A percentile compares a stretch with the other conserved stretches of the same genome.
phyloP scores from a whole-genome alignment of 169 alveolate genomes.

The Miamiensis avidus region DNA sequence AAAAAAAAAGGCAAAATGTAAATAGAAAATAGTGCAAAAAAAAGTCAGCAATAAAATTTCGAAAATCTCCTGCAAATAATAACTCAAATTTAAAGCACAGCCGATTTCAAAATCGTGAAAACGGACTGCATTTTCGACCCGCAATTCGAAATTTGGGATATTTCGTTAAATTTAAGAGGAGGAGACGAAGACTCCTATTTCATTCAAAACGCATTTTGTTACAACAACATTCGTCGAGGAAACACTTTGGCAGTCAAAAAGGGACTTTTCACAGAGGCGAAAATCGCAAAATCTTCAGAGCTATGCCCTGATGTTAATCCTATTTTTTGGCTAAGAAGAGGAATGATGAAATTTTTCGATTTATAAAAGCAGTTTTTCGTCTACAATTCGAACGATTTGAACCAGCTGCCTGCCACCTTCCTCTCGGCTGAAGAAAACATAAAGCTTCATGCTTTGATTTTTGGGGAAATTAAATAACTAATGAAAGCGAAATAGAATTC shows the following conservation, averaged over 20 bases:
- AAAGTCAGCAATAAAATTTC: too few species aligned
- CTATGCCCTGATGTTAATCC: too few species aligned
- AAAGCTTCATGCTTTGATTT: background rate
- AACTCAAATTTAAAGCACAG: background rate
- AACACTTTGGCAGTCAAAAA: background rate
- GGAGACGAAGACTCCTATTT: background rate
- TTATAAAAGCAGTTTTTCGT: slow-evolving; percentile 14
- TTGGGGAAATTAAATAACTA: background rate
- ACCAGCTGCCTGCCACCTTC: background rate
- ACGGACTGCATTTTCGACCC: too few species aligned
- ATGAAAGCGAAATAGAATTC: slow-evolving; percentile 1
- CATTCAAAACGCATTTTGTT: too few species aligned
- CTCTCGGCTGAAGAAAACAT: background rate
- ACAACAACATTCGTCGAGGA: background rate
- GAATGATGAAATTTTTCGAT: slow-evolving; percentile 61
- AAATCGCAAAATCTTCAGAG: too few species aligned
- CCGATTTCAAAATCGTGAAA: background rate
- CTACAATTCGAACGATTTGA: slow-evolving; percentile 15
- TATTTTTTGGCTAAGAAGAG: slow-evolving; percentile 53
- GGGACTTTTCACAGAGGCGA: too few species aligned
- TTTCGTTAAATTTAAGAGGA: background rate
- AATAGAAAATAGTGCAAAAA: too few species aligned
- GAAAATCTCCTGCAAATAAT: too few species aligned
- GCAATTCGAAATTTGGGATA: background rate
- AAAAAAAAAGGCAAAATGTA: too few species aligned